Percentiles rank a stretch among this genome's conserved stretches.
Conservation (phyloP, 208 protist genomes). For the Trichomonas tenax region DNA sequence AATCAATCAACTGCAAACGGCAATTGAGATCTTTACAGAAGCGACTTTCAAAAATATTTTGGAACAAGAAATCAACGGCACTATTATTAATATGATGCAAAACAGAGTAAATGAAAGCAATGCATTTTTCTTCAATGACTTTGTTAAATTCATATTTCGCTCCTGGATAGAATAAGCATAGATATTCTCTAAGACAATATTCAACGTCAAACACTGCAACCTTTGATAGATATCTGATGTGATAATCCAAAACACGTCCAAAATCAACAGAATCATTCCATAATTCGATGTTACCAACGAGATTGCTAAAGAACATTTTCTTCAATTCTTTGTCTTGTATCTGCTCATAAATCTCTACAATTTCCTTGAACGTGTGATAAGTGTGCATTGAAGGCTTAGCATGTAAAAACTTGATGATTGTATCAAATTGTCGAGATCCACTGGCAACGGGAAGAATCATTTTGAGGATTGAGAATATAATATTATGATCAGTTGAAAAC, state of each 20-base stretch:
- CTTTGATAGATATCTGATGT: not conserved
- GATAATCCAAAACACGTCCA: not conserved
- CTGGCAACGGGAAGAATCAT: not conserved
- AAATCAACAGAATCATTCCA: not conserved
- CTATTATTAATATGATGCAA: not conserved
- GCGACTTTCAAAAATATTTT: not conserved
- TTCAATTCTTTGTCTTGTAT: not conserved
- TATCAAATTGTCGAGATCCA: not conserved
- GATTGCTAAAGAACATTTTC: not conserved
- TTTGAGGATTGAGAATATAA: not conserved
- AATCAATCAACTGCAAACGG: not conserved
- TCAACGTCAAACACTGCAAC: not conserved
- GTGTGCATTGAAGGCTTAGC: not conserved
- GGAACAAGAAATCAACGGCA: not conserved
- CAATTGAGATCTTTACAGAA: not conserved
- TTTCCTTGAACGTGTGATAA: not conserved
- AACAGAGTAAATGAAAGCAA: not conserved
- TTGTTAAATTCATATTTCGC: not conserved
- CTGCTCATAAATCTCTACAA: not conserved
- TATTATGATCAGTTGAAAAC: not conserved
- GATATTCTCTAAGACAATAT: not conserved
- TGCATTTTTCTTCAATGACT: not conserved
- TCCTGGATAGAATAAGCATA: not conserved
- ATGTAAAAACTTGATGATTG: not conserved
- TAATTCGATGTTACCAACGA: not conserved